These are phyloP conservation scores for Starmerella bombicola DNA, from an alignment of 805 yeast genomes.

Conservation along the genomic window DNA sequence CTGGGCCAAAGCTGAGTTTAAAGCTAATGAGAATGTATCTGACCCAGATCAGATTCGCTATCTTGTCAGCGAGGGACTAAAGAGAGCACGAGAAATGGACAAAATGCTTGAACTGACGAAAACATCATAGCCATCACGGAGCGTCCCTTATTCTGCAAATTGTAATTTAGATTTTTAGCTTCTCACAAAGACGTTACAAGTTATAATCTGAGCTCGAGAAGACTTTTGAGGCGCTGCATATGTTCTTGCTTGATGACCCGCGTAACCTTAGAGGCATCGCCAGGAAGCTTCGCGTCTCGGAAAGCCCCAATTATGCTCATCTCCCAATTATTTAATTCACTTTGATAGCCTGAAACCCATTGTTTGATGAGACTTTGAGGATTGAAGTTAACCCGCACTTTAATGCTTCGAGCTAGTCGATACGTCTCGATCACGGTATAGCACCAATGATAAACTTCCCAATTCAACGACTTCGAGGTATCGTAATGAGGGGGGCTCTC, in stretches of 20 bases:
- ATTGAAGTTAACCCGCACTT: neutral
- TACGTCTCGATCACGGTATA: slow-evolving; percentile 25
- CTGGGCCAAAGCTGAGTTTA: slow-evolving; percentile 30
- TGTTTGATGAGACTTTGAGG: neutral
- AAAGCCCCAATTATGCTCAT: neutral
- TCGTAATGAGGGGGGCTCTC: neutral
- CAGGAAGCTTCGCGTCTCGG: neutral
- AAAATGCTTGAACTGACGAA: slow-evolving; percentile 16
- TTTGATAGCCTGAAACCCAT: neutral
- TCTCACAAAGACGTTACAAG: no score
- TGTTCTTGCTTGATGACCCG: slow-evolving; percentile 8
- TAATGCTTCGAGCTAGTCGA: slow-evolving; percentile 8
- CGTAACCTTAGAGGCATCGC: neutral
- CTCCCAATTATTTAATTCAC: neutral
- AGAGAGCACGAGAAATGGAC: slow-evolving; percentile 27
- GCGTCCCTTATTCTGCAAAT: neutral
- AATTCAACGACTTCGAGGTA: slow-evolving; percentile 8
- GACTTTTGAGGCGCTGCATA: neutral
- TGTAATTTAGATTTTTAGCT: neutral
- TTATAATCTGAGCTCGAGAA: neutral
- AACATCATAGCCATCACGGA: no score
- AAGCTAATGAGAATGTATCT: slow-evolving; percentile 22
- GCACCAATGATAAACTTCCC: slow-evolving; percentile 25
- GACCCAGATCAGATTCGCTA: slow-evolving; percentile 27
- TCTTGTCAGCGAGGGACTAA: slow-evolving; percentile 28